Evolutionary conservation across 345 rosid species (phyloP).

Genomic region (Aquilaria sinensis): DNA sequence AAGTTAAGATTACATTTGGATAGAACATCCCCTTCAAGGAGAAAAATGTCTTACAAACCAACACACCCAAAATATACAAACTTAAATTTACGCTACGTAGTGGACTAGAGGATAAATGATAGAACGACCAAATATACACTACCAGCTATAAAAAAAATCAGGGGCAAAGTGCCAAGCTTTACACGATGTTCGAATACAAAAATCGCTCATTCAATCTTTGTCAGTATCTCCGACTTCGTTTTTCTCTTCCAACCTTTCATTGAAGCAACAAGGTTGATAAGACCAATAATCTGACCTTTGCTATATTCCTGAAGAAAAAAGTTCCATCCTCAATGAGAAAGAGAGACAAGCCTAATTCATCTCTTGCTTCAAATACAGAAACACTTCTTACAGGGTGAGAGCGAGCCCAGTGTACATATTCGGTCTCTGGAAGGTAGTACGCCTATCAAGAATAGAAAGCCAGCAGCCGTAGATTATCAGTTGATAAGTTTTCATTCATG

Average conservation of each 20-base stretch:
- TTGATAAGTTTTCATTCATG: too few species aligned
- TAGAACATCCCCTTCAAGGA: too few species aligned
- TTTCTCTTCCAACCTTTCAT: slow-evolving; percentile 99
- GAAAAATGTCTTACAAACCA: neutral
- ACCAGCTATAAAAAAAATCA: neutral
- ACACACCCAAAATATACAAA: slow-evolving; percentile 12
- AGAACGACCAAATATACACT: neutral
- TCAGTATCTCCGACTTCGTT: slow-evolving; percentile 70
- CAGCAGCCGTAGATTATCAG: too few species aligned
- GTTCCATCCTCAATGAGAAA: slow-evolving; percentile 3
- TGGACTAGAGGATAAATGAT: neutral
- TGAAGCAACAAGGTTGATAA: slow-evolving; percentile 81
- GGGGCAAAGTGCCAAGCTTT: slow-evolving; percentile 12
- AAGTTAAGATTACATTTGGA: too few species aligned
- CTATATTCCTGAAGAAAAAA: slow-evolving; percentile 57
- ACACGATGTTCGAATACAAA: slow-evolving; percentile 9
- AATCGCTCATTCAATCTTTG: slow-evolving; percentile 66
- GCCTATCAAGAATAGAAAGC: slow-evolving; percentile 44
- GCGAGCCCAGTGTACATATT: slow-evolving; percentile 92
- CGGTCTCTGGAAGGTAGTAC: slow-evolving; percentile 93
- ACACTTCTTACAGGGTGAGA: slow-evolving; percentile 71
- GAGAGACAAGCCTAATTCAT: neutral
- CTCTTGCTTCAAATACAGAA: neutral
- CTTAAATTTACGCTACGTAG: too few species aligned
- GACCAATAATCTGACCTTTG: slow-evolving; percentile 67